Evolutionary conservation across 192 early-diverging fungal species (phyloP), one percentile per base, ranked within the genome.

Genomic region (Backusella tuberculispora): DNA sequence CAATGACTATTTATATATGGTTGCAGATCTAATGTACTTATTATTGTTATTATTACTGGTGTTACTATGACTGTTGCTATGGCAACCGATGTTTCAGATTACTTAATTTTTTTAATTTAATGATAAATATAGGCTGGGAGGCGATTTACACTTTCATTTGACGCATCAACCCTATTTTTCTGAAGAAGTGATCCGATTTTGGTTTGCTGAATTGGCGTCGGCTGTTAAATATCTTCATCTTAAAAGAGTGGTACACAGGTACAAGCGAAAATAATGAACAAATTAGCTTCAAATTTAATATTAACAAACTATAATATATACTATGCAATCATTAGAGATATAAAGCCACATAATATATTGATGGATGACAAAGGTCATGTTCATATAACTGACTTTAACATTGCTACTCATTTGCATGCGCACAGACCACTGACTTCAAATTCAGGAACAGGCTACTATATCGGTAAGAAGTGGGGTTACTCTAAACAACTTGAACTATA

Each of bases 301-400:
- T 13, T n/a, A 43, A 15, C 21, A 42, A 66, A 17, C 14, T 9
- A 21, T 13, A 38, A 17, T 26, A 43, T 26, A 63, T 14, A 45
- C 69, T 66, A 8, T 42, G 12, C 15, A 7, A n/a, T 48, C 7
- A 45, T 21, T 50, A 86, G 88, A 63, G 97, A 99, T 80, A 87
- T 99, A 69, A 99, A 98, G 82, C 97, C 97, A 0, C 96, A 99
- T 77, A 98, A 99, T 77, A 85, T 94, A 2, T 81, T 94, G 47
- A 73, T 94, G 67, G 91, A 93, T 74, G 85, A 88, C 56, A 82
- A 85, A 44, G 97, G 97, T 5, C 96, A 99, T 79, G 92, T 91
- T 12, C 93, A 94, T 64, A 80, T 99, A 80, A 96, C 95, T 24
- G 97, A 99, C 81, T 99, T 99, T 76, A 99, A 99, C 84, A 97